Evolutionary conservation across 371 early-diverging fungal genomes (phyloP).

Genomic region (Apophysomyces sp.): DNA sequence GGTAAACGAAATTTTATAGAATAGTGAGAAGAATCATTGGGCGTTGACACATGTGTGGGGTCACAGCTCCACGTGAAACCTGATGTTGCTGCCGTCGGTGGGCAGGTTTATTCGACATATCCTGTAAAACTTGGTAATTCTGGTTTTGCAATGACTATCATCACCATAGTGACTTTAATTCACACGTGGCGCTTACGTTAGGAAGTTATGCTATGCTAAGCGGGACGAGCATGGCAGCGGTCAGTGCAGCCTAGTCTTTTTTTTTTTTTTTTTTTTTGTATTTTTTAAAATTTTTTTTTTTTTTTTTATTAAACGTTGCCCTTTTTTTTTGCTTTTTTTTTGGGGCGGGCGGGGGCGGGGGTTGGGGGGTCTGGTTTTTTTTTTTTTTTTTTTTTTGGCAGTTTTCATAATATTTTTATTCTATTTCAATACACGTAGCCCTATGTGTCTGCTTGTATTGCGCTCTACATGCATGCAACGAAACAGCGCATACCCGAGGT

Average conservation of each 20-base stretch:
- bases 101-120: conserved; percentile 16
- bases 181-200: not conserved
- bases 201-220: conserved; percentile 15
- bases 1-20: not conserved
- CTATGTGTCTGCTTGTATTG: conserved; percentile 12
- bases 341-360: conserved; percentile 20
- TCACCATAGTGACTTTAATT: not conserved
- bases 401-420: too few species aligned
- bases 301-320: too few species aligned
- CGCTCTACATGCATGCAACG: conserved; percentile 20
- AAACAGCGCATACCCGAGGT: not conserved
- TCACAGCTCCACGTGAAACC: conserved; percentile 20
- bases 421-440: conserved; percentile 3
- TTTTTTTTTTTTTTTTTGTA: too few species aligned
- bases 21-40: not conserved
- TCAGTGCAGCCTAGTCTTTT: not conserved
- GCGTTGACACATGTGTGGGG: not conserved
- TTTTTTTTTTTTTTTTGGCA: too few species aligned
- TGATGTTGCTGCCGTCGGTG: conserved; percentile 16
- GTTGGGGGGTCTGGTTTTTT: not conserved
- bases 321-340: too few species aligned
- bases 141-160: not conserved
- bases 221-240: conserved; percentile 24
- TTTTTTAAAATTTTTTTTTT: too few species aligned
- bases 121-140: conserved; percentile 11